Base-by-base conservation (phyloP, 371 early-diverging fungal genomes). In the Batkoa obscura region DNA sequence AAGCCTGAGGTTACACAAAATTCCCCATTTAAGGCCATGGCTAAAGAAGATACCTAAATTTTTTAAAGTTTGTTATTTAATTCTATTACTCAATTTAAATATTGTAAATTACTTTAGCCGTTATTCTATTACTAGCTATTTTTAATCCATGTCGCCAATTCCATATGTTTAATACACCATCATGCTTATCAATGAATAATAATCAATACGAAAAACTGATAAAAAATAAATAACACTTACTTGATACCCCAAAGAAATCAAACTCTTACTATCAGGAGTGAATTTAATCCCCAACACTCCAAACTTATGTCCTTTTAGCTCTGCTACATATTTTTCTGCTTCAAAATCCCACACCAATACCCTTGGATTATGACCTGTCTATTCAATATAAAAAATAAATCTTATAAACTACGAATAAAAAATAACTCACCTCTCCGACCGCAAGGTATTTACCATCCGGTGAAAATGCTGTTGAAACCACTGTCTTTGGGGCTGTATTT, bases 351-450 rank as follows among this genome's bases (percentile, higher is more conserved):
- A 86, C 34, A 89, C 73, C 3, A 83, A 57, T 4, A 87, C 81
- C 39, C 83, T 61, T 9, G 90, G 90, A 58, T 85, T 81, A 68
- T 86, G 87, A 3, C 90, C 90, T 57, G 78, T 70, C 86, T 87
- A 66, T 13, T 12, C 13, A n/a, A 31, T 42, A n/a, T 6, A 50
- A 12, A 41, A 12, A 12, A 39, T 12, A 12, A 3, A 23, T 6
- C 0, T 33, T n/a, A 17, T 8, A 49, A 15, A 30, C 1, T 50
- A 4, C 8, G 8, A 5, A n/a, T n/a, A n/a, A 32, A 2, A 45
- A 33, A 15, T 36, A 31, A 46, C 42, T 50, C 70, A 84, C 87
- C 78, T 86, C 86, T 41, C 86, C 87, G 42, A 79, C 81, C 30
- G 88, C 89, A 17, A 91, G 62, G 57, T 75, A 80, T 34, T 75